Percentiles rank a stretch among this genome's conserved stretches.
Evolutionary conservation across 805 yeast species (phyloP).

Genomic region (Lachancea lanzarotensis): DNA sequence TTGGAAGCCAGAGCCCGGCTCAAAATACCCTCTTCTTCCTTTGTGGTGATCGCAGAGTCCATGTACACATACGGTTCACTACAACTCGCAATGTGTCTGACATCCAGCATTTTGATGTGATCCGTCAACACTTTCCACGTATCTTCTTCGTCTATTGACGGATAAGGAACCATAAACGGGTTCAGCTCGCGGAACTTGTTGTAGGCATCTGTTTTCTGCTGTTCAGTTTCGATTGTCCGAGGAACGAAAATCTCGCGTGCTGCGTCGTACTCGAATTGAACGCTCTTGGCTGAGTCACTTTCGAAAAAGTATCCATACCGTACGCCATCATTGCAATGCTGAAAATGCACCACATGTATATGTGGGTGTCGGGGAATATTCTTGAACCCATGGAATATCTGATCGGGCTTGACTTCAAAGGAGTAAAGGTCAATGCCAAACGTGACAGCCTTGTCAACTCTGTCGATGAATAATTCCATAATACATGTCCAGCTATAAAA

Average conservation of each 20-base stretch:
- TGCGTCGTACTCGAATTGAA: constrained; percentile 15
- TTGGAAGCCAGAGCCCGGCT: constrained; percentile 9
- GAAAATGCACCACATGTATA: constrained; percentile 26
- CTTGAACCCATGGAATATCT: constrained; percentile 24
- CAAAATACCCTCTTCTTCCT: constrained; percentile 20
- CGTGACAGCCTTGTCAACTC: constrained; percentile 13
- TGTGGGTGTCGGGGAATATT: constrained; percentile 18
- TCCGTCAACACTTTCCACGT: constrained; percentile 16
- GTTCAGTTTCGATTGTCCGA: background rate
- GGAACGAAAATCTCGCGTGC: constrained; percentile 15
- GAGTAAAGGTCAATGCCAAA: constrained; percentile 26
- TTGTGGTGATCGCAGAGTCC: constrained; percentile 28
- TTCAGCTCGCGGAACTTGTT: constrained; percentile 5
- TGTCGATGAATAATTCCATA: constrained; percentile 10
- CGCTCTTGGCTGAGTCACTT: constrained; percentile 1
- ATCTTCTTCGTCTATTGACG: constrained; percentile 17
- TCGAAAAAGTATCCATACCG: constrained; percentile 32
- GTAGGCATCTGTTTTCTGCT: constrained; percentile 1
- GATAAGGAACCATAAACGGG: constrained; percentile 20
- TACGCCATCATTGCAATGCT: constrained; percentile 12
- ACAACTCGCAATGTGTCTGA: constrained; percentile 6
- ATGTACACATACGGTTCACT: constrained; percentile 15
- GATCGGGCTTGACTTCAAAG: constrained; percentile 18
- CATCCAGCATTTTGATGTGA: constrained; percentile 15
- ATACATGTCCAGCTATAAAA: background rate